Percentiles rank a stretch among this genome's conserved stretches.
Evolutionary conservation across 106 monocot species (phyloP).

Genomic region (Hemerocallis citrina): DNA sequence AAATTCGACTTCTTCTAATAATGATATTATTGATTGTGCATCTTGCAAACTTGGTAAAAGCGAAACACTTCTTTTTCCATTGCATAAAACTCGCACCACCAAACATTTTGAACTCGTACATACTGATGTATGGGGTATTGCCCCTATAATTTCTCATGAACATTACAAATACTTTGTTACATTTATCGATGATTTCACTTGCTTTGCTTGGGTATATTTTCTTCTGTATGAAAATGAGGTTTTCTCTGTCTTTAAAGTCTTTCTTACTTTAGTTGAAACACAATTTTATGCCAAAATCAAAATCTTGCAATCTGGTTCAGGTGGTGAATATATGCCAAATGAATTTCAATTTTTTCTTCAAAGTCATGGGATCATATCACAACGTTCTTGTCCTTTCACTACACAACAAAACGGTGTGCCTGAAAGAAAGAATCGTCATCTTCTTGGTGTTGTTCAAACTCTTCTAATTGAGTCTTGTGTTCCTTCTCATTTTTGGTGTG

Average conservation of each 20-base stretch:
- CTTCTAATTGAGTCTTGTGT: not conserved
- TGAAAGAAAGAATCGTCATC: constrained; percentile 10
- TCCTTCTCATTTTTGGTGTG: not conserved
- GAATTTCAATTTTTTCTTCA: not conserved
- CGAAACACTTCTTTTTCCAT: not conserved
- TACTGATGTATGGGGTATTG: not conserved
- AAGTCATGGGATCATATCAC: not conserved
- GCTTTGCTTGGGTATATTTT: constrained; percentile 18
- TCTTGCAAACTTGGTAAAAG: constrained; percentile 3
- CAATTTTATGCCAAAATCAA: not conserved
- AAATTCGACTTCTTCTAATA: not conserved
- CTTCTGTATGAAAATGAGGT: not conserved
- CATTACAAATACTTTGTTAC: constrained; percentile 6
- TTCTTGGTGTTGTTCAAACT: not conserved
- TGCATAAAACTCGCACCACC: not conserved
- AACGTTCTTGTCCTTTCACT: not conserved
- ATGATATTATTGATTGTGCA: not conserved
- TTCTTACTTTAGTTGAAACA: not conserved
- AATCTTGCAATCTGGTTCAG: not conserved
- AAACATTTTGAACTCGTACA: not conserved
- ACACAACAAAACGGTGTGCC: constrained; percentile 13
- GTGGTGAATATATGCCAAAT: constrained; percentile 7
- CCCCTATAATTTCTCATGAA: not conserved
- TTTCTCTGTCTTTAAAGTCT: not conserved
- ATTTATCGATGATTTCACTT: constrained; percentile 12